phyloP scores from a whole-genome alignment of 495 filamentous ascomycete species.

The Cryomyces minteri region DNA sequence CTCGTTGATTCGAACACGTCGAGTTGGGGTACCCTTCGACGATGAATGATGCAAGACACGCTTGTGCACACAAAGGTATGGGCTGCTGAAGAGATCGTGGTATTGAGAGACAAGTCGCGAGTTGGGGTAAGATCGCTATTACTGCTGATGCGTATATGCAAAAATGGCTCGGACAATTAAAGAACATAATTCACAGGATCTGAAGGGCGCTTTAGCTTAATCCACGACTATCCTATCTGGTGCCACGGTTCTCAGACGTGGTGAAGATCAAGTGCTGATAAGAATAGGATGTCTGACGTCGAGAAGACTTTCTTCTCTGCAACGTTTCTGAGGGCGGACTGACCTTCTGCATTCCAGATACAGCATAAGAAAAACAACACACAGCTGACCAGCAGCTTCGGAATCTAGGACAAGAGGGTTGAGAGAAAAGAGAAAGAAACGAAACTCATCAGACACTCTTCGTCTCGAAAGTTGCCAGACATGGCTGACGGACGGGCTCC shows the following conservation, averaged over 20 bases:
- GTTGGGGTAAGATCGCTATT: not conserved
- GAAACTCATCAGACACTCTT: too few relatives aligned
- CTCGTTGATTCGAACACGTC: not conserved
- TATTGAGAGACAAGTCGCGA: not conserved
- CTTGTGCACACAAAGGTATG: not conserved
- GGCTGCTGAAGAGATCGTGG: not conserved
- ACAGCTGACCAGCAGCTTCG: too few relatives aligned
- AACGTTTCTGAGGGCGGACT: too few relatives aligned
- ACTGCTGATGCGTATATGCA: too few relatives aligned
- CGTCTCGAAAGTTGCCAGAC: too few relatives aligned
- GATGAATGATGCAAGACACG: not conserved
- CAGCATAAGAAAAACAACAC: too few relatives aligned
- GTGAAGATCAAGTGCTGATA: not conserved
- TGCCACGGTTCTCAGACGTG: not conserved
- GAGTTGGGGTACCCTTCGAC: not conserved
- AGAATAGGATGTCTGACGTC: too few relatives aligned
- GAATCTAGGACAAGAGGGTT: too few relatives aligned
- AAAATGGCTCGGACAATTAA: not conserved
- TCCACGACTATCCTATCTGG: not conserved
- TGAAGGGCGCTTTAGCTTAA: not conserved
- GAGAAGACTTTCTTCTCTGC: too few relatives aligned
- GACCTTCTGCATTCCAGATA: too few relatives aligned
- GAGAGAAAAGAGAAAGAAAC: too few relatives aligned
- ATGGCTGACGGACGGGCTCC: too few relatives aligned
- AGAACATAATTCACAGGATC: not conserved